Evolutionary conservation across 768 basidiomycete genomes (phyloP).

Genomic region (Vishniacozyma victoriae): DNA sequence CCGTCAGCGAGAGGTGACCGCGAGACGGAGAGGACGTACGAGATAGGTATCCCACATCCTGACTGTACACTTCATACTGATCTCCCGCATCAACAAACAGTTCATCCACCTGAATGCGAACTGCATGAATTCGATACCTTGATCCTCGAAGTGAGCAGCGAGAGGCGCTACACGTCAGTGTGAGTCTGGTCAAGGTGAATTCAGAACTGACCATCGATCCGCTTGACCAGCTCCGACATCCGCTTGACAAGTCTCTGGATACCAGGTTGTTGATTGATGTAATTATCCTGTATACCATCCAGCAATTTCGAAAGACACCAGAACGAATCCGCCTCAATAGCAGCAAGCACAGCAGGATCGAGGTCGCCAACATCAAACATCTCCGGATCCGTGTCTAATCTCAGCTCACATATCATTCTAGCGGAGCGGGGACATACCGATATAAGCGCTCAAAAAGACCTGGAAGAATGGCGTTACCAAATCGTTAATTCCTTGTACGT

Average conservation of each 20-base stretch:
- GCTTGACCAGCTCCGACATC: slow-evolving; percentile 80
- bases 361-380: slow-evolving; percentile 73
- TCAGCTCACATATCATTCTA: background rate
- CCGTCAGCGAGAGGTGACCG: background rate
- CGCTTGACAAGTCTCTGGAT: slow-evolving; percentile 87
- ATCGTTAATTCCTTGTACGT: slow-evolving; percentile 99
- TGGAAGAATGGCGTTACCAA: slow-evolving; percentile 96
- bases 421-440: slow-evolving; percentile 55
- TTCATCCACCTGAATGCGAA: slow-evolving; percentile 99
- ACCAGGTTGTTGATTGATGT: slow-evolving; percentile 92
- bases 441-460: slow-evolving; percentile 90
- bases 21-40: slow-evolving; percentile 53
- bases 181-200: background rate
- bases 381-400: slow-evolving; percentile 81
- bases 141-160: slow-evolving; percentile 73
- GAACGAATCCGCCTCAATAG: slow-evolving; percentile 93
- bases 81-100: slow-evolving; percentile 94
- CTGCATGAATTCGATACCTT: slow-evolving; percentile 98
- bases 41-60: slow-evolving; percentile 99
- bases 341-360: slow-evolving; percentile 64
- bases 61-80: slow-evolving; percentile 91
- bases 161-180: slow-evolving; percentile 60
- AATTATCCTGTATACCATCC: slow-evolving; percentile 98
- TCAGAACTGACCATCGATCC: slow-evolving; percentile 45
- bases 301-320: slow-evolving; percentile 94